Conservation (phyloP, 2,329 filamentous ascomycete genomes). For the Ascochyta lentis region DNA sequence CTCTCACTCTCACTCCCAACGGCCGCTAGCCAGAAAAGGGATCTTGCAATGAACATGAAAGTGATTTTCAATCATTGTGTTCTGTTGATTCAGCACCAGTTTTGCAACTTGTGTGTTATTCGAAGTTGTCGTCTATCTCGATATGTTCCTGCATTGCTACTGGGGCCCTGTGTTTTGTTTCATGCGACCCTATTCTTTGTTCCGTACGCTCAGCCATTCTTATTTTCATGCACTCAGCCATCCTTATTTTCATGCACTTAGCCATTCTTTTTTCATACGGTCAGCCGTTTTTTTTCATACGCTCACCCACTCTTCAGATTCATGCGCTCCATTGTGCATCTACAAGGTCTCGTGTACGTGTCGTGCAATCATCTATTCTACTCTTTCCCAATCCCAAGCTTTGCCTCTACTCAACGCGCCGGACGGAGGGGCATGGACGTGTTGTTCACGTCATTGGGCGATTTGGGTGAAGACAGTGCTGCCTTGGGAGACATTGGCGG, state of each 20-base stretch:
- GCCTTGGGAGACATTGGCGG: slow-evolving; percentile 31
- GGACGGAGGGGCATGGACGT: slow-evolving; percentile 1
- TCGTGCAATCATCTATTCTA: background rate
- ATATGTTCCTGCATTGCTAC: background rate
- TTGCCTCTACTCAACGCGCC: background rate
- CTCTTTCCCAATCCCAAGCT: background rate
- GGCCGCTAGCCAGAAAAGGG: slow-evolving; percentile 28
- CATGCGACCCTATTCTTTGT: no score
- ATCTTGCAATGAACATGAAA: slow-evolving; percentile 22
- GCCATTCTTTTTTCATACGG: no score
- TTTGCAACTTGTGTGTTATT: background rate
- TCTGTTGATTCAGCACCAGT: background rate
- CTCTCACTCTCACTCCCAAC: no score
- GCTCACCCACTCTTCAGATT: no score
- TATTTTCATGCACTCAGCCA: no score
- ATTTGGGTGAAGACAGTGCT: slow-evolving; percentile 19
- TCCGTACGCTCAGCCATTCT: no score
- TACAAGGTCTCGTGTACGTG: background rate
- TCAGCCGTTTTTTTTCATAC: no score
- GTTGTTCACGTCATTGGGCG: slow-evolving; percentile 24
- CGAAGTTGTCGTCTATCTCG: background rate
- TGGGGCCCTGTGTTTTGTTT: background rate
- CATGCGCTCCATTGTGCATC: background rate
- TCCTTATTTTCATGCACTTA: no score
- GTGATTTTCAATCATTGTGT: no score